Percentiles rank a stretch among this genome's conserved stretches.
These are phyloP conservation scores for Macrotyloma uniflorum DNA, from an alignment of 306 rosid species.

Conservation along the genomic window DNA sequence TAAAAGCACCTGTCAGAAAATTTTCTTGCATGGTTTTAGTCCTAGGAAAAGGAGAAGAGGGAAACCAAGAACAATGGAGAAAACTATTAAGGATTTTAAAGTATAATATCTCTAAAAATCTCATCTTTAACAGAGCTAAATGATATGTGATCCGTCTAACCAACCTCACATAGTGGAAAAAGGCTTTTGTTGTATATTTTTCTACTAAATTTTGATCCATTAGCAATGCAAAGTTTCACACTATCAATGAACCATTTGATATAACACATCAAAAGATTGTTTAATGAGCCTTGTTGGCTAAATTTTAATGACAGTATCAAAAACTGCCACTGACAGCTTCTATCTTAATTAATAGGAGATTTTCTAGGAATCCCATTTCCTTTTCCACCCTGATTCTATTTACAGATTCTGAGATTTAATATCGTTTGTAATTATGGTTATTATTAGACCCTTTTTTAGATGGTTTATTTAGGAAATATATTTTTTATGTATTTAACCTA, in stretches of 20 bases:
- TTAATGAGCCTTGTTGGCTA: not conserved
- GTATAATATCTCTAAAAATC: not conserved
- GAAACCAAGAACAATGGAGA: not conserved
- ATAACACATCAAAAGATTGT: no score
- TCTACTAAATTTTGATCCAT: not conserved
- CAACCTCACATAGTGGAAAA: not conserved
- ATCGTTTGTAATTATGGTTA: no score
- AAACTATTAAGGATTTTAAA: no score
- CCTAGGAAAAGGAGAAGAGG: not conserved
- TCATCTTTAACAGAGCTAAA: not conserved
- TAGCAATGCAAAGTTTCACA: not conserved
- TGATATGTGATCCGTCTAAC: not conserved
- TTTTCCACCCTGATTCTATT: no score
- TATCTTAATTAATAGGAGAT: no score
- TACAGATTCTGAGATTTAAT: no score
- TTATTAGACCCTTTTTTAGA: no score
- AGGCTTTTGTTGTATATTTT: not conserved
- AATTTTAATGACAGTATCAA: no score
- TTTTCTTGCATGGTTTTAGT: not conserved
- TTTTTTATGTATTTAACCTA: no score
- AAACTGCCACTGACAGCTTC: no score
- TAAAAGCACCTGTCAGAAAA: not conserved
- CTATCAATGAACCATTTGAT: not conserved
- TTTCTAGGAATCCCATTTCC: no score
- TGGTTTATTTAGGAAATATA: no score